Evolutionary conservation across 768 basidiomycete species (phyloP).

Genomic region (Panaeolus cyanescens): DNA sequence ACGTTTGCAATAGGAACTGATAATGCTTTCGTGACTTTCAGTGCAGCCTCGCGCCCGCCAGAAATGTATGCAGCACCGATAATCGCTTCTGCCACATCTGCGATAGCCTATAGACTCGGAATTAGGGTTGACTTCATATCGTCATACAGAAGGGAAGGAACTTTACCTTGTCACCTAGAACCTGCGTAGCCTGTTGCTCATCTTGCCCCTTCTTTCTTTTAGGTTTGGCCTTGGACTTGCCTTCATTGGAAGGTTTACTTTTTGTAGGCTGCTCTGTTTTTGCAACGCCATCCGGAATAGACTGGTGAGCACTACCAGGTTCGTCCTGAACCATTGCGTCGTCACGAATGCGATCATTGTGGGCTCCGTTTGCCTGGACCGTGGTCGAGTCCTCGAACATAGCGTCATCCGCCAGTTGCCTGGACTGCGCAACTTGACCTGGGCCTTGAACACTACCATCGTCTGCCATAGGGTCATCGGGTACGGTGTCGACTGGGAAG

Average conservation of each 20-base stretch:
- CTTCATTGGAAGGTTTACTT: conserved; percentile 19
- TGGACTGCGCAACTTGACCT: neutral
- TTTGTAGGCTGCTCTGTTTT: neutral
- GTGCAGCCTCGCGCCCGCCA: conserved; percentile 67
- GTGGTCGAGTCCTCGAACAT: neutral
- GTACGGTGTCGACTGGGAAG: neutral
- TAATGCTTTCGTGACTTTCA: conserved; percentile 64
- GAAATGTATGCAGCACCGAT: conserved; percentile 81
- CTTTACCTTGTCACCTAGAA: conserved; percentile 78
- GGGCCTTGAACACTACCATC: neutral
- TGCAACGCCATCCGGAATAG: neutral
- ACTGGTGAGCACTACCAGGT: neutral
- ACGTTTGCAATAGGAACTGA: conserved; percentile 65
- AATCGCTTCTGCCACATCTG: conserved; percentile 85
- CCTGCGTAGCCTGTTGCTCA: conserved; percentile 38
- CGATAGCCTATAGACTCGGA: conserved; percentile 55
- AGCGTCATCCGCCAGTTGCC: neutral
- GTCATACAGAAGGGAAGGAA: neutral
- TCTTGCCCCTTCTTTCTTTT: conserved; percentile 38
- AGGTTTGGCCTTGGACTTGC: conserved; percentile 22
- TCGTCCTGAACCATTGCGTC: neutral
- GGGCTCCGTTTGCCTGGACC: neutral
- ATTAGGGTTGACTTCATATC: neutral
- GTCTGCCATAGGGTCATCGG: neutral
- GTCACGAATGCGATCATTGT: neutral